Base-by-base conservation (phyloP, 2,329 filamentous ascomycete genomes). In the Trichoderma sp. region DNA sequence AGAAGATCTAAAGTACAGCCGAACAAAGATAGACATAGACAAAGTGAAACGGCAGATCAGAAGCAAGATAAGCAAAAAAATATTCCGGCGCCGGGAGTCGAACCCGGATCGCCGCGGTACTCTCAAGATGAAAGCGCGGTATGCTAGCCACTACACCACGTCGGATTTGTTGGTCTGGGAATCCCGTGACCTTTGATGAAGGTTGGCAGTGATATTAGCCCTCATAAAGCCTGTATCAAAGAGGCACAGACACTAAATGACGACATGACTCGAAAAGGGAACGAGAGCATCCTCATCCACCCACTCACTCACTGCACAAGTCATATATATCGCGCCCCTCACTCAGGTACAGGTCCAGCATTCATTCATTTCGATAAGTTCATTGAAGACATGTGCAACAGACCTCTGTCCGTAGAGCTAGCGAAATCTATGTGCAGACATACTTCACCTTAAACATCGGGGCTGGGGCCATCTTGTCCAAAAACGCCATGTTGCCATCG, bases 111-210 rank as follows among this genome's bases (percentile, higher is more conserved):
- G 65, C 75, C 41, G 75, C 75, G 75, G 75, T 60, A 27, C 66
- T 69, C 50, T 38, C 31, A 7, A 35, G 27, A 3, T 69, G 75
- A 76, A 76, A 76, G 75, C 75, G 75, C 75, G 41, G 75, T 76
- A 76, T 76, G 75, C 67, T 76, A 76, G 66, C 75, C 75, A 71
- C 66, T 76, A 76, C 75, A 76, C 75, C 66, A 76, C 75, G 75
- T 76, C 75, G 75, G 75, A 76, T 45, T 29, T 21, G 35, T 33
- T 62, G 62, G 66, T 60, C 33, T 24, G 53, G 68, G 56, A 62
- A 62, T 73, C 75, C 74, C 74, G 74, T 75, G 67, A 75, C 66
- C 64, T 38, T 33, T 59, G 66, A 69, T 75, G 72, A 14, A 63
- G n/a, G 11, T 14, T 16, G 29, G 7, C 12, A 5, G 0, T 16